Percentiles rank a stretch among this genome's conserved stretches.
phyloP scores from a whole-genome alignment of 768 basidiomycete genomes.

The Phallus indusiatus region DNA sequence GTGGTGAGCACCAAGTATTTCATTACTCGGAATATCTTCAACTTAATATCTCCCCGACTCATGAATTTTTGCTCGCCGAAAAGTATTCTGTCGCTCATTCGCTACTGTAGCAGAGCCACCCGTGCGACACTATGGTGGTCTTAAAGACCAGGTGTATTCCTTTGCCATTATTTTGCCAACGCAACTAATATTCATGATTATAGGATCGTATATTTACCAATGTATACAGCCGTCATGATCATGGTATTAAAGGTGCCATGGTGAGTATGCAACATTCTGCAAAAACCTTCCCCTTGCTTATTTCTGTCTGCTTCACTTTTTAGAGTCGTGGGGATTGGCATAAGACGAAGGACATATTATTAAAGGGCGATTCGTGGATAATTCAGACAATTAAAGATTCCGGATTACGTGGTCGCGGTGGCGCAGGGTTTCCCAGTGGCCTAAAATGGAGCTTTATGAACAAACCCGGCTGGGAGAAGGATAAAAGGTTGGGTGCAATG shows the following conservation, averaged over 20 bases:
- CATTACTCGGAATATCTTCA: neutral
- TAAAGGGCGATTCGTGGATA: constrained; percentile 96
- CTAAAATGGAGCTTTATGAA: constrained; percentile 99
- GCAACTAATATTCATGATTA: neutral
- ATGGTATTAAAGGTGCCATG: constrained; percentile 86
- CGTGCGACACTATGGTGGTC: constrained; percentile 82
- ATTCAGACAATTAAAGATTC: constrained; percentile 95
- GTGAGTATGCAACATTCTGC: constrained; percentile 32
- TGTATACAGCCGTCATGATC: constrained; percentile 79
- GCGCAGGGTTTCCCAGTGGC: constrained; percentile 94
- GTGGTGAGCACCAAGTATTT: neutral
- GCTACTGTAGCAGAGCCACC: constrained; percentile 81
- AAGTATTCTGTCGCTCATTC: constrained; percentile 21
- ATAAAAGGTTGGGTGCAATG: constrained; percentile 51
- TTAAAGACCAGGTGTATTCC: constrained; percentile 62
- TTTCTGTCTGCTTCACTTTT: neutral
- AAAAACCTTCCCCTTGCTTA: neutral
- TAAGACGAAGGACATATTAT: constrained; percentile 88
- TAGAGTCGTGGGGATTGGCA: constrained; percentile 98
- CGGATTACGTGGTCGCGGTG: constrained; percentile 89
- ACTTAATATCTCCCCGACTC: neutral
- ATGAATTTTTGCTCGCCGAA: neutral
- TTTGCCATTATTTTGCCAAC: neutral
- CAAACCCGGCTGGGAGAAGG: constrained; percentile 98
- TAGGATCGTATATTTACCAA: constrained; percentile 87